Evolutionary conservation across 192 early-diverging fungal genomes (phyloP), one percentile per base, ranked within the genome.

Genomic region (Coemansia javaensis): DNA sequence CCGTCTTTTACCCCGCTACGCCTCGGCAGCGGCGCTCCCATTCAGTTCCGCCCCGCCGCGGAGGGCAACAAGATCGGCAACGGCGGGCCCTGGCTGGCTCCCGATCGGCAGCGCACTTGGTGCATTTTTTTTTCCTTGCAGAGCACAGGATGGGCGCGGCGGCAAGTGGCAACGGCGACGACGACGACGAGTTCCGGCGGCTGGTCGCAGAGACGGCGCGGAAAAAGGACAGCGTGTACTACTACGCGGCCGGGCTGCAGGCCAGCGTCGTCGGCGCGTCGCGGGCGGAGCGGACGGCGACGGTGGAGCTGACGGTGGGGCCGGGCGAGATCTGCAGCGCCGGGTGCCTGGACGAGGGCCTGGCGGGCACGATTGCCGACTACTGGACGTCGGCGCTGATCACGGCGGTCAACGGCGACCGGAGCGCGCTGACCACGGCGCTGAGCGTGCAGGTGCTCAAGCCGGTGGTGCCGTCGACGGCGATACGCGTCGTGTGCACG

Each of bases 321-420:
- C 32, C 30, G 0, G 38, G 7, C 22, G 46, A 54, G 17, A 53
- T 71, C 23, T 18, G 39, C 38, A 20, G n/a, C 17, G 32, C 53
- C 10, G 36, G 44, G 3, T 47, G 37, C 31, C 50, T 63, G 6
- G 67, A 71, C 44, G 67, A 71, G 28, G 67, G 67, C 2, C 31
- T 71, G 23, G 59, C 52, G 5, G 44, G 32, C 13, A 71, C 67
- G 2, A 40, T 55, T 7, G 56, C 67, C n/a, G 67, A 71, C 36
- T 63, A 50, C 47, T 63, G 60, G 56, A 71, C 67, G 14, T 71
- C 68, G n/a, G 43, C 62, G 4, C 40, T 65, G 31, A 64, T 72
- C 23, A 64, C 51, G 8, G 68, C 49, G 2, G 37, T 51, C 12
- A 59, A 44, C 40, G 53, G 39, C 15, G 62, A 57, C 21, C 27